Evolutionary conservation across 2,329 filamentous ascomycete genomes (phyloP), one percentile per base, ranked within the genome.

Genomic region (Sarocladium brachiariae): DNA sequence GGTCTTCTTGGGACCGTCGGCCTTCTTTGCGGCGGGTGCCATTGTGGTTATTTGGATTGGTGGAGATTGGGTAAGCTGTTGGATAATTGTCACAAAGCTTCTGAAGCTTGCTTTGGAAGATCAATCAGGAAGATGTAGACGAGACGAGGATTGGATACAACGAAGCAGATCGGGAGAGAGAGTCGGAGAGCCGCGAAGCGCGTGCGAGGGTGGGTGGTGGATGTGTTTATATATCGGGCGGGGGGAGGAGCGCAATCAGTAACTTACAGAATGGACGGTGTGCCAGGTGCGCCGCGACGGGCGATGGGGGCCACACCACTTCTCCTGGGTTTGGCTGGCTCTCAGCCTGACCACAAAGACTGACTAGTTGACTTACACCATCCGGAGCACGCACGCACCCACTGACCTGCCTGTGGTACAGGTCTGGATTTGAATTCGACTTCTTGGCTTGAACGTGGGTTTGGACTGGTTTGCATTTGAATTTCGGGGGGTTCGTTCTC

Each of bases 171-270:
- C 67, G 61, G 65, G 62, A 65, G 64, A 63, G 67, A 57, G 51
- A 51, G 57, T 48, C 56, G 21, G 55, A 64, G 66, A 67, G 64
- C 64, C 65, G 70, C 70, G 70, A 75, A 73, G 73, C 73, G 75
- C 74, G 75, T 63, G 70, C 73, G 51, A 52, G 51, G 68, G 65
- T 65, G 52, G 65, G 72, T 10, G 41, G 25, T 21, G 16, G 71
- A 67, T 65, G 68, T 76, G 73, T 78, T 81, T 81, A 80, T 81
- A 81, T 81, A 73, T 71, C 69, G 70, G 74, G 75, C 75, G 71
- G 72, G 70, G 53, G 69, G 69, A 71, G 69, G 67, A 70, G 65
- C 72, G 70, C 75, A 78, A 79, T 78, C 75, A 78, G 74, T 78
- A 75, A 48, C 39, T 45, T 4, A 45, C 39, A 45, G 9, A n/a